These are phyloP conservation scores for Sesbania bispinosa DNA, from an alignment of 306 rosid genomes.

Conservation along the genomic window DNA sequence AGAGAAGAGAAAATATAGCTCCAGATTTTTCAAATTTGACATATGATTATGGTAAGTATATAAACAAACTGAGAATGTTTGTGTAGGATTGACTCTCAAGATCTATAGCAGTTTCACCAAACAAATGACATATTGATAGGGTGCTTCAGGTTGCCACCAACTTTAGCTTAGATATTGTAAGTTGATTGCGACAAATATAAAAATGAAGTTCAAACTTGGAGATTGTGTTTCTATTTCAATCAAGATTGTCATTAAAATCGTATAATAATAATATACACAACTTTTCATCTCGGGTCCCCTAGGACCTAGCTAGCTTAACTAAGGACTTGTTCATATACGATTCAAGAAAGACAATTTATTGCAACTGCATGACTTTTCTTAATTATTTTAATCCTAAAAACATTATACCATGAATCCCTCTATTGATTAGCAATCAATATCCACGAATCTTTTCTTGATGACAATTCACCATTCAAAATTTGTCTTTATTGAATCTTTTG, in stretches of 20 bases:
- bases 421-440: background rate
- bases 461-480: too few species aligned
- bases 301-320: too few species aligned
- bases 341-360: background rate
- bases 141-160: constrained; percentile 33
- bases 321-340: constrained; percentile 15
- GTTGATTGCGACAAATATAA: constrained; percentile 31
- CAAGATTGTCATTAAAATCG: constrained; percentile 23
- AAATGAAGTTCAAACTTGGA: constrained; percentile 27
- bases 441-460: too few species aligned
- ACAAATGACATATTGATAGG: constrained; percentile 27
- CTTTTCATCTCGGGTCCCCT: constrained; percentile 53
- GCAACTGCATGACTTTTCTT: constrained; percentile 41
- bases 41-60: constrained; percentile 37
- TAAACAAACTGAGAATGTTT: constrained; percentile 18
- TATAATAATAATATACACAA: constrained; percentile 22
- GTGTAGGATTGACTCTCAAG: constrained; percentile 37
- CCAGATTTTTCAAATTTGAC: constrained; percentile 25
- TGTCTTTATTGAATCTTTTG: too few species aligned
- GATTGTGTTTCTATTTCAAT: constrained; percentile 28
- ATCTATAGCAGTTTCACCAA: constrained; percentile 9
- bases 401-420: too few species aligned
- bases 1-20: background rate
- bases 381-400: background rate
- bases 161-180: constrained; percentile 32